Evolutionary conservation across 78 protist species (phyloP).

Genomic region (Dictyostelium purpureum): DNA sequence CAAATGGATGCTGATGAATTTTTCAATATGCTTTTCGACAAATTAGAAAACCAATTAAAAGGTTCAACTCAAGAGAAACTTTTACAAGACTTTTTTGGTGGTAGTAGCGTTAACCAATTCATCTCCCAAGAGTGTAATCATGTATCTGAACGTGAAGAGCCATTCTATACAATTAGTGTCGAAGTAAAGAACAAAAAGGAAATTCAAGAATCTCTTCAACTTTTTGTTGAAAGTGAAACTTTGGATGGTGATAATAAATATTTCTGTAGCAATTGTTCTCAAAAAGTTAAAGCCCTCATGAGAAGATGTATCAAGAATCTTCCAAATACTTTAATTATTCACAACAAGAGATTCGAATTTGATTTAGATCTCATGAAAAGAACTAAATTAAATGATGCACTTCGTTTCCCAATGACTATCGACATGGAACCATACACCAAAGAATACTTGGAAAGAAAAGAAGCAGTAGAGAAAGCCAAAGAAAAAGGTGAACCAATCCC

Average conservation of each 20-base stretch:
- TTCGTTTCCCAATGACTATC: slow-evolving; percentile 78
- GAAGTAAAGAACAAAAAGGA: slow-evolving; percentile 79
- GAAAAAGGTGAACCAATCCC: slow-evolving; percentile 24
- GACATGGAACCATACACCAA: slow-evolving; percentile 84
- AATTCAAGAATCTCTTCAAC: slow-evolving; percentile 61
- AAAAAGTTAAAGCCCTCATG: slow-evolving; percentile 78
- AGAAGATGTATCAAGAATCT: slow-evolving; percentile 82
- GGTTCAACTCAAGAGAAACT: slow-evolving; percentile 53
- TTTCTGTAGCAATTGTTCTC: slow-evolving; percentile 80
- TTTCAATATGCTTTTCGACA: slow-evolving; percentile 76
- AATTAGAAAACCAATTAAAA: slow-evolving; percentile 75
- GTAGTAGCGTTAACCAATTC: slow-evolving; percentile 77
- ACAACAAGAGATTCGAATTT: slow-evolving; percentile 91
- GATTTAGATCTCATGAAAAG: slow-evolving; percentile 86
- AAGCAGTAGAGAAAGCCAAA: slow-evolving; percentile 42
- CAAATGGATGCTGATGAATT: slow-evolving; percentile 91
- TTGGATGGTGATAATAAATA: slow-evolving; percentile 95
- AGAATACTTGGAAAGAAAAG: slow-evolving; percentile 73
- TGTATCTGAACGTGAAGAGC: slow-evolving; percentile 87
- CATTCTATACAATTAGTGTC: slow-evolving; percentile 79
- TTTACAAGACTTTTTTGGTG: slow-evolving; percentile 79
- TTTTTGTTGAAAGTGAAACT: slow-evolving; percentile 83
- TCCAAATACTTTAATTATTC: slow-evolving; percentile 86
- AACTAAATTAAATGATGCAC: slow-evolving; percentile 79
- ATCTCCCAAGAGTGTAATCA: slow-evolving; percentile 78